These are phyloP conservation scores for Terana coerulea DNA, from an alignment of 768 basidiomycete species.

Conservation along the genomic window DNA sequence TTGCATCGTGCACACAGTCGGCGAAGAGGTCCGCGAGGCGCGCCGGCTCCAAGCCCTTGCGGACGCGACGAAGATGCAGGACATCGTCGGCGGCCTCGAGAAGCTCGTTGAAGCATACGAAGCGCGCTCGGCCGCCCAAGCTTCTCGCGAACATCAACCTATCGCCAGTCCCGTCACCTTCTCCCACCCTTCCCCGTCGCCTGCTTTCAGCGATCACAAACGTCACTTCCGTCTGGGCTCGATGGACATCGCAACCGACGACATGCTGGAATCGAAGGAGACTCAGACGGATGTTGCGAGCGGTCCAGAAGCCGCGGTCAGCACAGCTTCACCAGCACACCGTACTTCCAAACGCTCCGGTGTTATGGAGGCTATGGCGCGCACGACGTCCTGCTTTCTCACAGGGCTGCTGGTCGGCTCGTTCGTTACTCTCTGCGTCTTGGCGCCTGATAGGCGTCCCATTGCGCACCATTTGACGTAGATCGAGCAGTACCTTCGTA, in stretches of 20 bases:
- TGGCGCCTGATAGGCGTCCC: constrained; percentile 45
- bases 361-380: constrained; percentile 18
- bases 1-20: constrained; percentile 55
- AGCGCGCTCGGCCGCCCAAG: constrained; percentile 10
- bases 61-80: constrained; percentile 47
- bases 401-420: constrained; percentile 61
- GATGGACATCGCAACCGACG: constrained; percentile 8
- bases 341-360: constrained; percentile 7
- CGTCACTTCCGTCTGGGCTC: constrained; percentile 9
- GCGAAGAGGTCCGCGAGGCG: constrained; percentile 60
- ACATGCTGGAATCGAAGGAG: constrained; percentile 10
- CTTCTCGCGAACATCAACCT: constrained; percentile 15
- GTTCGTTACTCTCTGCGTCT: constrained; percentile 48
- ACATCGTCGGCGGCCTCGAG: constrained; percentile 48
- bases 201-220: constrained; percentile 4
- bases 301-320: neutral
- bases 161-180: constrained; percentile 20
- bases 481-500: too few relatives aligned
- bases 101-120: constrained; percentile 41
- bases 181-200: constrained; percentile 13
- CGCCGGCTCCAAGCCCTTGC: constrained; percentile 36
- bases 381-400: constrained; percentile 43
- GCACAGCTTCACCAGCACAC: neutral
- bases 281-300: constrained; percentile 4
- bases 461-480: constrained; percentile 28